Evolutionary conservation across 495 filamentous ascomycete genomes (phyloP).

Genomic region (Staphylotrichum longicolle): DNA sequence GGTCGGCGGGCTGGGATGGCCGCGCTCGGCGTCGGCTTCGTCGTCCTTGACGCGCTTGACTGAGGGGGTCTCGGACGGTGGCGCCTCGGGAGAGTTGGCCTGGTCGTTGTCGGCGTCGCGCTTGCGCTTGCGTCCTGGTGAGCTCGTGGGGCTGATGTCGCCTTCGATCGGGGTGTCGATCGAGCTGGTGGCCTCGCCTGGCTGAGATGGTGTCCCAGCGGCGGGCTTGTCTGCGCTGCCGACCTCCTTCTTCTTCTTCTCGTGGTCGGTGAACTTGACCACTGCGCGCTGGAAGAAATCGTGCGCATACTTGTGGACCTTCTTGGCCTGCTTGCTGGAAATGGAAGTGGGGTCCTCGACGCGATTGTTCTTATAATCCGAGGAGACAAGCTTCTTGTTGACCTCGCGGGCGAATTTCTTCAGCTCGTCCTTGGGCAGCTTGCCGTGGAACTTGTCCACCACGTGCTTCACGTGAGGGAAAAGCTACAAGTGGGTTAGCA

Average conservation of each 20-base stretch:
- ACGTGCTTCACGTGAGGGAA: slow-evolving; percentile 80
- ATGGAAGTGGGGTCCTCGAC: slow-evolving; percentile 76
- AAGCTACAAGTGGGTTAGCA: slow-evolving; percentile 54
- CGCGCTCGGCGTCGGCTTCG: slow-evolving; percentile 35
- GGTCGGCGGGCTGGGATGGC: slow-evolving; percentile 41
- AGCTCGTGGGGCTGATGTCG: slow-evolving; percentile 32
- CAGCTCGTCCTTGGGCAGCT: slow-evolving; percentile 80
- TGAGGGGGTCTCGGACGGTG: slow-evolving; percentile 46
- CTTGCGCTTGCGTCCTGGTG: slow-evolving; percentile 60
- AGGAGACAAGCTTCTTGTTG: slow-evolving; percentile 80
- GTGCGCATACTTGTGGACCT: slow-evolving; percentile 76
- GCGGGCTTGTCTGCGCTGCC: slow-evolving; percentile 37
- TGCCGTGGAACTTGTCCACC: slow-evolving; percentile 78
- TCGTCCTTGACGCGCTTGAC: slow-evolving; percentile 52
- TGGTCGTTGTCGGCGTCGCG: slow-evolving; percentile 38
- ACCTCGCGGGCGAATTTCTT: slow-evolving; percentile 87
- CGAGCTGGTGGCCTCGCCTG: slow-evolving; percentile 24
- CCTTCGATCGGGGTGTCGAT: slow-evolving; percentile 29
- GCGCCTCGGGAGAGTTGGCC: slow-evolving; percentile 30
- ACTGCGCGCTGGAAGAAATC: slow-evolving; percentile 84
- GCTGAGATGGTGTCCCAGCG: slow-evolving; percentile 12
- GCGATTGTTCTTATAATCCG: slow-evolving; percentile 82
- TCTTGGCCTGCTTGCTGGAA: slow-evolving; percentile 71
- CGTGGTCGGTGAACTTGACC: slow-evolving; percentile 65
- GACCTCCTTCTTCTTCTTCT: slow-evolving; percentile 53